Evolutionary conservation across 345 rosid species (phyloP).

Genomic region (Excoecaria cochinchinensis): DNA sequence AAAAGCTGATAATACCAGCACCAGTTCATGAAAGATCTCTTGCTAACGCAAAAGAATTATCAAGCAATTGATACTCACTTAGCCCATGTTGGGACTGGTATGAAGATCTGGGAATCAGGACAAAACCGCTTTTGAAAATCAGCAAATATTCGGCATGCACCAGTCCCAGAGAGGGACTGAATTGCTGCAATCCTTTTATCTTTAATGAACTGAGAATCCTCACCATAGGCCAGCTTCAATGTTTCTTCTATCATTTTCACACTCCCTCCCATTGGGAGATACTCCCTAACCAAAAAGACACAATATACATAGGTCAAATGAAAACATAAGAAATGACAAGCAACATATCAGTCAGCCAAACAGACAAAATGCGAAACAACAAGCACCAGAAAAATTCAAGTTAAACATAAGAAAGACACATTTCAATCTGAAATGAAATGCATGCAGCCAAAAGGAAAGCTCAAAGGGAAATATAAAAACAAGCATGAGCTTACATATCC

Average conservation of each 20-base stretch:
- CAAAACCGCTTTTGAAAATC: conserved; percentile 87
- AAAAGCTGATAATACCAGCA: background rate
- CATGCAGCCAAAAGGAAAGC: background rate
- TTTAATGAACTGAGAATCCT: conserved; percentile 67
- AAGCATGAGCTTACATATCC: background rate
- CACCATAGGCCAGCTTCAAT: conserved; percentile 90
- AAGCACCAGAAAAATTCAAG: background rate
- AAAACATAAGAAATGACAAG: background rate
- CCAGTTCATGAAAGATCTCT: background rate
- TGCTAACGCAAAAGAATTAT: background rate
- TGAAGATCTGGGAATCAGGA: conserved; percentile 84
- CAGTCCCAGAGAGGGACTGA: conserved; percentile 92
- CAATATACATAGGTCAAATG: background rate
- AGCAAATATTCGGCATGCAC: conserved; percentile 95
- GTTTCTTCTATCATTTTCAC: conserved; percentile 85
- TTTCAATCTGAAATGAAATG: background rate
- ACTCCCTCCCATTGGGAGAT: conserved; percentile 99
- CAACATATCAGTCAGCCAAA: background rate
- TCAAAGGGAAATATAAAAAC: background rate
- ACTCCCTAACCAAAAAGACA: conserved; percentile 59
- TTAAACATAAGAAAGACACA: background rate
- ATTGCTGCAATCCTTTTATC: conserved; percentile 90
- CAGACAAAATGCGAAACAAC: background rate
- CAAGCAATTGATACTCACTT: conserved; percentile 54
- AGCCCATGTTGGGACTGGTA: conserved; percentile 94